Percentiles rank a stretch among this genome's conserved stretches.
Evolutionary conservation across 2,329 filamentous ascomycete genomes (phyloP).

Genomic region (Coniella lustricola): DNA sequence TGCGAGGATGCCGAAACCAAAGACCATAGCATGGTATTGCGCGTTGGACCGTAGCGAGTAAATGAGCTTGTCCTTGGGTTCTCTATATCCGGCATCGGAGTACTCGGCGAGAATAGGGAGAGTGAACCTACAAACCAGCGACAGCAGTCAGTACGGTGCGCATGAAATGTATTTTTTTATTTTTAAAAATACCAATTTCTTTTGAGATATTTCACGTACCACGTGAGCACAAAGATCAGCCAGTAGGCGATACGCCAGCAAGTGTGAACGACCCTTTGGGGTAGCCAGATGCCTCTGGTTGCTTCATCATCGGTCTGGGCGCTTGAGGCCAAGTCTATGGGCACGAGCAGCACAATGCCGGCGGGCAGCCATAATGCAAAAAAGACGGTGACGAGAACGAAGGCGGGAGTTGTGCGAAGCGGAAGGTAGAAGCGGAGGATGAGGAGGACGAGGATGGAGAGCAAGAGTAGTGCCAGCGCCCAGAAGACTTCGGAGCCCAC

Average conservation of each 20-base stretch:
- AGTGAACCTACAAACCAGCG: constrained; percentile 59
- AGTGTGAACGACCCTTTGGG: constrained; percentile 68
- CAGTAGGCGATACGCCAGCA: constrained; percentile 95
- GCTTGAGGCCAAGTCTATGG: constrained; percentile 89
- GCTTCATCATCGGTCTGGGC: constrained; percentile 64
- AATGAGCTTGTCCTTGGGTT: constrained; percentile 69
- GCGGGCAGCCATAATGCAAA: constrained; percentile 90
- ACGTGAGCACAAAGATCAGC: constrained; percentile 91
- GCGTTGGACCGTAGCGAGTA: constrained; percentile 85
- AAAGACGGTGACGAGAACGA: constrained; percentile 87
- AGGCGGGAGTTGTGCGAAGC: constrained; percentile 81
- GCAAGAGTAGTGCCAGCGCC: constrained; percentile 60
- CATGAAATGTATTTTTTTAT: too few species aligned
- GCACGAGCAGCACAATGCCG: constrained; percentile 84
- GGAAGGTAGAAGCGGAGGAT: constrained; percentile 87
- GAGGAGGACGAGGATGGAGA: constrained; percentile 71
- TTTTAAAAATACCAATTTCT: too few species aligned
- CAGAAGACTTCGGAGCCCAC: constrained; percentile 77
- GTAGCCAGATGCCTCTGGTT: constrained; percentile 79
- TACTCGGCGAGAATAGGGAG: constrained; percentile 92
- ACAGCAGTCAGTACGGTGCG: neutral
- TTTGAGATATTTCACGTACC: constrained; percentile 51
- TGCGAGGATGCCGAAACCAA: constrained; percentile 63
- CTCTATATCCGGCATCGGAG: constrained; percentile 86
- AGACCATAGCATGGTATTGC: constrained; percentile 76